Evolutionary conservation across 805 yeast genomes (phyloP).

Genomic region (Candida odintsovae): DNA sequence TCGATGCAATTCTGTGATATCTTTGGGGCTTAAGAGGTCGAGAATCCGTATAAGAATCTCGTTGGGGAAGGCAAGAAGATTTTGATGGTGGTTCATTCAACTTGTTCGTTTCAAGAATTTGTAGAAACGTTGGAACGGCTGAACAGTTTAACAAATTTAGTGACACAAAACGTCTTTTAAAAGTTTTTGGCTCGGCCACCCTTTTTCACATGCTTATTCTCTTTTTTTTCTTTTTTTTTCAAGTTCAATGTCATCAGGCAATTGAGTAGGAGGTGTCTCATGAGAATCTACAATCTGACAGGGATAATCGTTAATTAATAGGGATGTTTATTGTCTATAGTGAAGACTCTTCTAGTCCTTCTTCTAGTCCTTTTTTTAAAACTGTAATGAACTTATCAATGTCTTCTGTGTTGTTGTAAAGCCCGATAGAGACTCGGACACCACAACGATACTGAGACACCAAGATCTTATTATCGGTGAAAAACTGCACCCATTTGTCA

Average conservation of each 20-base stretch:
- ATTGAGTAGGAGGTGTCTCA: too few relatives aligned
- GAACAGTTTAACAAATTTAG: background rate
- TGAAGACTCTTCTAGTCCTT: background rate
- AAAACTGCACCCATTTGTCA: background rate
- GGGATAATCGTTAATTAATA: too few relatives aligned
- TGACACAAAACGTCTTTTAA: too few relatives aligned
- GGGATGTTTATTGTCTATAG: too few relatives aligned
- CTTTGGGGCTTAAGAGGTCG: background rate
- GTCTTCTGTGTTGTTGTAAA: constrained; percentile 1
- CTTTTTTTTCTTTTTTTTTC: too few relatives aligned
- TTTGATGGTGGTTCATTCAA: background rate
- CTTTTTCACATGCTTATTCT: too few relatives aligned
- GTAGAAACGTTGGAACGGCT: background rate
- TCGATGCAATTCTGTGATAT: background rate
- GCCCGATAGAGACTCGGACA: constrained; percentile 1
- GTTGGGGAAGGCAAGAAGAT: background rate
- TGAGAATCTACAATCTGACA: too few relatives aligned
- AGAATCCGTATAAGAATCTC: background rate
- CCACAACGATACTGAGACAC: constrained; percentile 1
- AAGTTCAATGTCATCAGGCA: too few relatives aligned
- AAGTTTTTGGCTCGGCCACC: too few relatives aligned
- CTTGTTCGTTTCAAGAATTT: too few relatives aligned
- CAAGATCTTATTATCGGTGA: background rate
- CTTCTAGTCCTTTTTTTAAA: background rate
- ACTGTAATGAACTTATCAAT: background rate